Conservation (phyloP, 352 stramenopile species). For the Globisporangium paroecandrum region DNA sequence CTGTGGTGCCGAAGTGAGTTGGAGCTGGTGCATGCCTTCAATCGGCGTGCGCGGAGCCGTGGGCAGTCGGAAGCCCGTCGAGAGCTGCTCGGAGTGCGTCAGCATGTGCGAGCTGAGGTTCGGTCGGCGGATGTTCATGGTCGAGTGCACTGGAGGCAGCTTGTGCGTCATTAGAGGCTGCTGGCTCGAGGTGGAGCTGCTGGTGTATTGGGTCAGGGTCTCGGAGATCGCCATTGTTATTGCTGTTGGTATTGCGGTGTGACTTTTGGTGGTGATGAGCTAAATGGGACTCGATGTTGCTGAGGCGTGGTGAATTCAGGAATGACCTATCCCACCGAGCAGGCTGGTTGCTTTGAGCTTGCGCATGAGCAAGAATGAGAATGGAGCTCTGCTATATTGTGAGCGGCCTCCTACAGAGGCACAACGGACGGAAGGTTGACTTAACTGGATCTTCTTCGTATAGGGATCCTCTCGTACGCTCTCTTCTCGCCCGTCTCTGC, state of each 20-base stretch:
- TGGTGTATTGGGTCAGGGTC: background rate
- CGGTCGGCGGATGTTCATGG: slow-evolving; percentile 8
- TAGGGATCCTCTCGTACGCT: slow-evolving; percentile 3
- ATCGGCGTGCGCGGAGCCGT: background rate
- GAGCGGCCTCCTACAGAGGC: background rate
- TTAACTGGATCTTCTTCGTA: slow-evolving; percentile 3
- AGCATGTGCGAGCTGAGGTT: background rate
- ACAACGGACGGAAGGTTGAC: background rate
- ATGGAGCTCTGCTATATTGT: background rate
- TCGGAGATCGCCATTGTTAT: slow-evolving; percentile 10
- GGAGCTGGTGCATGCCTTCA: background rate
- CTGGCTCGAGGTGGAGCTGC: slow-evolving; percentile 4
- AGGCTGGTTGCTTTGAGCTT: background rate
- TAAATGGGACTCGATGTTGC: background rate
- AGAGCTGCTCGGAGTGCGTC: background rate
- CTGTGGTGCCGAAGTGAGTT: background rate
- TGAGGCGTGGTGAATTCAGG: background rate
- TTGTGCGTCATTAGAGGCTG: slow-evolving; percentile 3
- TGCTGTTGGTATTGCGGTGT: background rate
- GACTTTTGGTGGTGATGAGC: background rate
- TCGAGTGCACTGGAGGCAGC: slow-evolving; percentile 10
- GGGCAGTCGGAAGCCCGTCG: background rate
- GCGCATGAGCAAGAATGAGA: background rate
- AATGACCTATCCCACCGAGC: background rate
- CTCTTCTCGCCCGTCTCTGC: slow-evolving; percentile 3